A percentile compares a stretch with the other conserved stretches of the same genome.
Evolutionary conservation across 805 yeast species (phyloP).

Genomic region (Dipodascopsis tothii): DNA sequence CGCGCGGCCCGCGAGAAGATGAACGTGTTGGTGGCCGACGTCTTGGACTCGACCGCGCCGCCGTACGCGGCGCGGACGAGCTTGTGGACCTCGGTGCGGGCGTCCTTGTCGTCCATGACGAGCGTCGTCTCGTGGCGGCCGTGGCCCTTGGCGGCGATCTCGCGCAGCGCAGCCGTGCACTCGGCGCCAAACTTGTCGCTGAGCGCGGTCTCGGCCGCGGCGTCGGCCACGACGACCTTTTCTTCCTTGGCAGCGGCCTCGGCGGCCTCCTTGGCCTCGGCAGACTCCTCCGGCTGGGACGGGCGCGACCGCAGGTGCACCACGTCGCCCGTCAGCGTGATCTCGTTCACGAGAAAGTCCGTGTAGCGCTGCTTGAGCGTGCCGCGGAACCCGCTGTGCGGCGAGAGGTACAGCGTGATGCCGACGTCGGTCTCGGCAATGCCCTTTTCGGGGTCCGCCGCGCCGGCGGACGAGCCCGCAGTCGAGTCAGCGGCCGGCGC

Average conservation of each 20-base stretch:
- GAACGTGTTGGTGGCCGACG: constrained; percentile 61
- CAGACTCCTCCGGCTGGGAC: constrained; percentile 27
- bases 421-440: constrained; percentile 79
- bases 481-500: no score
- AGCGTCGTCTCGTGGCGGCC: constrained; percentile 49
- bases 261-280: constrained; percentile 24
- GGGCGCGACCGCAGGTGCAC: constrained; percentile 74
- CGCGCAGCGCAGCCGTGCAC: constrained; percentile 50
- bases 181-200: constrained; percentile 51
- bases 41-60: constrained; percentile 68
- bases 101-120: constrained; percentile 55
- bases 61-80: constrained; percentile 66
- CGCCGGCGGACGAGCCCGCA: no score
- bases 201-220: constrained; percentile 43
- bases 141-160: constrained; percentile 47
- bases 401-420: constrained; percentile 60
- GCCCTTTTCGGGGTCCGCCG: no score
- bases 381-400: constrained; percentile 63
- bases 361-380: constrained; percentile 71
- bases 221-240: constrained; percentile 28
- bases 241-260: background rate
- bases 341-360: constrained; percentile 90
- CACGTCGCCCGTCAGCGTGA: constrained; percentile 58
- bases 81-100: constrained; percentile 74
- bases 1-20: constrained; percentile 40